Evolutionary conservation across 768 basidiomycete species (phyloP).

Genomic region (Russula dissimulans): DNA sequence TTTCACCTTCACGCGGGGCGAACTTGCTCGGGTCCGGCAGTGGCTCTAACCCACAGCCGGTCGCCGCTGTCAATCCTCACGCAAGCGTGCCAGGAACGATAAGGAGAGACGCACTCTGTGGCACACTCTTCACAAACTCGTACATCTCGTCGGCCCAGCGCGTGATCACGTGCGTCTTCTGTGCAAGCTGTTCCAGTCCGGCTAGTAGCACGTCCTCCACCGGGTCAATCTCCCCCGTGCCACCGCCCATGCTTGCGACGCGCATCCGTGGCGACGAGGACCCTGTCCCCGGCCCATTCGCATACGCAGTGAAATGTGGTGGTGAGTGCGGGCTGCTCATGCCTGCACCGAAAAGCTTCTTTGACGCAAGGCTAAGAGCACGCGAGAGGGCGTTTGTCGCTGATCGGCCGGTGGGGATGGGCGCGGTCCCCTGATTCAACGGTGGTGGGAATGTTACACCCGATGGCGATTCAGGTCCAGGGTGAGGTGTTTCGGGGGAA

Average conservation of each 20-base stretch:
- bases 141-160: slow-evolving; percentile 95
- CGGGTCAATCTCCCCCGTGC: slow-evolving; percentile 35
- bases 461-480: slow-evolving; percentile 23
- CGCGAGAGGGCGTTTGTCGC: slow-evolving; percentile 70
- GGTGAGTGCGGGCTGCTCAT: slow-evolving; percentile 28
- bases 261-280: slow-evolving; percentile 29
- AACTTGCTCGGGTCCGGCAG: slow-evolving; percentile 76
- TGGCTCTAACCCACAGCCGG: slow-evolving; percentile 44
- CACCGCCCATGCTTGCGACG: slow-evolving; percentile 30
- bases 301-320: slow-evolving; percentile 30
- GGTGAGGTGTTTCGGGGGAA: slow-evolving; percentile 25
- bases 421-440: slow-evolving; percentile 40
- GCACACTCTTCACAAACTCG: slow-evolving; percentile 75
- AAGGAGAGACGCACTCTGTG: slow-evolving; percentile 54
- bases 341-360: slow-evolving; percentile 66
- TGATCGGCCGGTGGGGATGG: slow-evolving; percentile 54
- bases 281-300: not conserved
- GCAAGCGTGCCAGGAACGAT: not conserved
- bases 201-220: slow-evolving; percentile 80
- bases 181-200: slow-evolving; percentile 78
- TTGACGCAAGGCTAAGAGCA: slow-evolving; percentile 70
- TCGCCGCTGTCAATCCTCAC: slow-evolving; percentile 7
- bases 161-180: slow-evolving; percentile 91
- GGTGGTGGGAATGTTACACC: slow-evolving; percentile 57
- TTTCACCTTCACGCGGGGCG: slow-evolving; percentile 57